phyloP scores from a whole-genome alignment of 352 stramenopile genomes.

The Globisporangium echinulatum region DNA sequence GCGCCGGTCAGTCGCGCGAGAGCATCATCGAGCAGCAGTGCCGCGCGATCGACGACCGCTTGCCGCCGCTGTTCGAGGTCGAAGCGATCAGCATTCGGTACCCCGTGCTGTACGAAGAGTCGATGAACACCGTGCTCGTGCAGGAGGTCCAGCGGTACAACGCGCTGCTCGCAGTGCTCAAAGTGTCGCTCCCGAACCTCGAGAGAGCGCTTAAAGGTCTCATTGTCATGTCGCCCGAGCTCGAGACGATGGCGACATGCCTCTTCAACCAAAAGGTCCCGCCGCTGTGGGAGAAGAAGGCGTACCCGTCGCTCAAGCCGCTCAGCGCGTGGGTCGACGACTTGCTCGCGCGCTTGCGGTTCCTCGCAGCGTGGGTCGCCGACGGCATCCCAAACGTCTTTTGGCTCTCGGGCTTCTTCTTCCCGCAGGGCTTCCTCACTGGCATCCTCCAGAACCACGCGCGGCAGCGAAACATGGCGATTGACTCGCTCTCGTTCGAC shows the following conservation, averaged over 20 bases:
- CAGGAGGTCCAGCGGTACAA: conserved; percentile 92
- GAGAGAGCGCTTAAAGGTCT: conserved; percentile 79
- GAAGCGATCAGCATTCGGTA: conserved; percentile 82
- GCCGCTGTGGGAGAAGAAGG: conserved; percentile 80
- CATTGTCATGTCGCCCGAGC: conserved; percentile 17
- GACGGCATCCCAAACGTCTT: conserved; percentile 32
- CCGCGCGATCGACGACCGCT: conserved; percentile 69
- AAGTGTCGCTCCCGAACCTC: conserved; percentile 71
- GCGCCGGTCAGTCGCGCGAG: conserved; percentile 76
- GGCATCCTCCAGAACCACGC: conserved; percentile 64
- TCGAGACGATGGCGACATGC: conserved; percentile 69
- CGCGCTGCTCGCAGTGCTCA: conserved; percentile 77
- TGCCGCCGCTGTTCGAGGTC: conserved; percentile 78
- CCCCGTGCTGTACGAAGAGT: conserved; percentile 86
- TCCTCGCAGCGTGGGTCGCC: conserved; percentile 46
- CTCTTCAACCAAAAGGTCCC: conserved; percentile 88
- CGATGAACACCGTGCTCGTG: conserved; percentile 90
- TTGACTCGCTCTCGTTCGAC: conserved; percentile 80
- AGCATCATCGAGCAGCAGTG: conserved; percentile 85
- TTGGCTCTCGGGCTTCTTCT: conserved; percentile 94
- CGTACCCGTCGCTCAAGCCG: conserved; percentile 89
- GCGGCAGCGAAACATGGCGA: conserved; percentile 57
- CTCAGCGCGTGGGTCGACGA: conserved; percentile 86
- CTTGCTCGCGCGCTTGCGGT: conserved; percentile 64
- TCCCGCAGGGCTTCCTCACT: conserved; percentile 86